Evolutionary conservation across 2,329 filamentous ascomycete species (phyloP).

Genomic region (Microsporum ferrugineum): DNA sequence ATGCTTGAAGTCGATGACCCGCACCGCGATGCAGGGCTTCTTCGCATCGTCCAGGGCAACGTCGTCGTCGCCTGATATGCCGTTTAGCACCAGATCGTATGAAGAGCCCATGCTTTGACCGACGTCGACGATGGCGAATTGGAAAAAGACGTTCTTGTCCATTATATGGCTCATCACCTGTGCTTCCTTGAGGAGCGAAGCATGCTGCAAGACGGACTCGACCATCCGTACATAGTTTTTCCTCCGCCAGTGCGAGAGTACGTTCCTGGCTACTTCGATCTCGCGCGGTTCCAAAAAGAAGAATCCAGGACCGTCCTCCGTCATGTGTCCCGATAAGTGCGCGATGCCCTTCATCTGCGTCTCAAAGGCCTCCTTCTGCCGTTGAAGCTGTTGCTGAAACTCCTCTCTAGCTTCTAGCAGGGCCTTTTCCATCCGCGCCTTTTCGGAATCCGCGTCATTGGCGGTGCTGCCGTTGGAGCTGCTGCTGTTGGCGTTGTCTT

Average conservation of each 20-base stretch:
- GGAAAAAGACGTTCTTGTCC: conserved; percentile 84
- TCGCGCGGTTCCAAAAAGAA: conserved; percentile 58
- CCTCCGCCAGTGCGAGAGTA: conserved; percentile 64
- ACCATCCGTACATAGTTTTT: conserved; percentile 89
- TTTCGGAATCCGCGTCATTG: conserved; percentile 66
- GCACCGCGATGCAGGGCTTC: conserved; percentile 83
- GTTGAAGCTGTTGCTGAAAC: conserved; percentile 74
- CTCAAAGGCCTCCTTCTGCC: conserved; percentile 76
- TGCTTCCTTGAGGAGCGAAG: conserved; percentile 80
- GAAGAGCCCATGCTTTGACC: conserved; percentile 85
- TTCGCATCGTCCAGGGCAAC: conserved; percentile 64
- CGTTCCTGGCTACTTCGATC: conserved; percentile 54
- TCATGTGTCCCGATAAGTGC: conserved; percentile 32
- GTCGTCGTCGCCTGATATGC: conserved; percentile 76
- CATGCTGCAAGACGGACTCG: conserved; percentile 78
- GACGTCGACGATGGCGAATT: conserved; percentile 82
- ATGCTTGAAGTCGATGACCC: conserved; percentile 83
- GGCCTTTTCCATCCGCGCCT: conserved; percentile 71
- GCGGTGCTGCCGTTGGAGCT: neutral
- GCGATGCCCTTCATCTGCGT: conserved; percentile 68
- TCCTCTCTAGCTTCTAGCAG: conserved; percentile 69
- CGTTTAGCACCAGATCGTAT: conserved; percentile 92
- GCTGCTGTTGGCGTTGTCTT: conserved; percentile 19
- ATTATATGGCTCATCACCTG: conserved; percentile 97
- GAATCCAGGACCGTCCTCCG: conserved; percentile 23